phyloP scores from a whole-genome alignment of 495 filamentous ascomycete genomes.

The Neurospora sp. region DNA sequence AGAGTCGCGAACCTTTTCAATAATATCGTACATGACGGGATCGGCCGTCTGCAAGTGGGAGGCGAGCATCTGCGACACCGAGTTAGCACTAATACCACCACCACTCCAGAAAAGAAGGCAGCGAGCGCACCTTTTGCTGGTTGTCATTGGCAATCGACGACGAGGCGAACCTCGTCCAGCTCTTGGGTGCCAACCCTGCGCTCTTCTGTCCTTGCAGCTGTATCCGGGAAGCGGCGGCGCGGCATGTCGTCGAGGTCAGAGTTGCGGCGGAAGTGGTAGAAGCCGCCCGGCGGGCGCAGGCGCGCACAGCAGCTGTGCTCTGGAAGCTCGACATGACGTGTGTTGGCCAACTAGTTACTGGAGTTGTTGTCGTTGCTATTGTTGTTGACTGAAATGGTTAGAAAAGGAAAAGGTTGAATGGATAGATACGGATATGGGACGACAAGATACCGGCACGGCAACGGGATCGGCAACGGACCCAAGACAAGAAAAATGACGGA shows the following conservation, averaged over 20 bases:
- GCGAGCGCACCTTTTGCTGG: constrained; percentile 50
- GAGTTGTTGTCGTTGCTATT: not conserved
- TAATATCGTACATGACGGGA: constrained; percentile 73
- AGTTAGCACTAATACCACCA: not conserved
- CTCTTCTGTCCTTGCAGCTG: constrained; percentile 2
- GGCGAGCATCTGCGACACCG: constrained; percentile 55
- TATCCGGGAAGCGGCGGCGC: not conserved
- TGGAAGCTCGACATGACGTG: constrained; percentile 17
- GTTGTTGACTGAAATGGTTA: not conserved
- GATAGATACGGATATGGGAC: not conserved
- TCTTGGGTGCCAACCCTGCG: not conserved
- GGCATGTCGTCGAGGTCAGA: constrained; percentile 1
- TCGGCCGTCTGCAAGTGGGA: constrained; percentile 75
- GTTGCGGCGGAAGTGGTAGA: constrained; percentile 2
- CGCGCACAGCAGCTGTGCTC: constrained; percentile 10
- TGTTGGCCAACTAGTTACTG: not conserved
- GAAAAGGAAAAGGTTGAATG: not conserved
- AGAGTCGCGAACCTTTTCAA: constrained; percentile 61
- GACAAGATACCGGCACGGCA: not conserved
- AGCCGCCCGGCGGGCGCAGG: constrained; percentile 7
- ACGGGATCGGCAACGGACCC: not conserved
- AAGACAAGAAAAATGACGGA: not conserved
- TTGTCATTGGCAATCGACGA: constrained; percentile 44
- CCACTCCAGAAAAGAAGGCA: not conserved
- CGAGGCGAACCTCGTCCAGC: constrained; percentile 27